Evolutionary conservation across 345 rosid genomes (phyloP), one percentile per base, ranked within the genome.

Genomic region (Syzygium aqueum): DNA sequence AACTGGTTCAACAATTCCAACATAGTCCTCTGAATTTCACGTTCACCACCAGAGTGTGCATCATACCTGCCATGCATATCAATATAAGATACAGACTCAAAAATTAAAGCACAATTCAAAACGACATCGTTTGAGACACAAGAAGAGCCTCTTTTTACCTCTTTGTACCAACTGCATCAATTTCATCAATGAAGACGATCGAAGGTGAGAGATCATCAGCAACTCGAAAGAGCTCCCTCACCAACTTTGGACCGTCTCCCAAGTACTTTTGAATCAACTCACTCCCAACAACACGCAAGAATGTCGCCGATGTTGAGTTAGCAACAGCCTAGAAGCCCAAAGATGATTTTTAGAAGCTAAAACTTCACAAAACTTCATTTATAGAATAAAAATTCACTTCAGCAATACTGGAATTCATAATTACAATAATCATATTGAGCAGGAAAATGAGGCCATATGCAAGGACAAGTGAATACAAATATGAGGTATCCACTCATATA

Each of bases 11-110:
- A 91, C 91, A 98, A 90, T 77, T 98, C 99, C 92, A 98, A 94
- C 99, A 98, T 98, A 57, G 99, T 96, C 92, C 99, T 94, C 90
- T 98, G 99, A 86, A 98, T 98, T 91, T 96, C 99, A 88, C 98
- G 98, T 85, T 98, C 99, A 85, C 98, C 99, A 84, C 99, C 99
- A 53, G 99, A 96, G 93, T 96, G 93, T 30, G 98, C 98, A 85
- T 98, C 98, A 51, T 98, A 98, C 92, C 99, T 96, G 84, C 85
- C 56, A 51, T 53, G 77, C 56, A 49, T 52, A 30, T 84, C 9
- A 37, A 65, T 37, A 85, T 65, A n/a, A 53, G 53, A 43, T 57
- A 22, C 77, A 28, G 49, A 12, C 30, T 49, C 53, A 50, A 27
- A 40, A 80, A 61, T 21, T 37, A 15, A 51, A 90, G 15, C 51